Conservation (phyloP, 257 asterid genomes). For the Jacaranda mimosifolia region DNA sequence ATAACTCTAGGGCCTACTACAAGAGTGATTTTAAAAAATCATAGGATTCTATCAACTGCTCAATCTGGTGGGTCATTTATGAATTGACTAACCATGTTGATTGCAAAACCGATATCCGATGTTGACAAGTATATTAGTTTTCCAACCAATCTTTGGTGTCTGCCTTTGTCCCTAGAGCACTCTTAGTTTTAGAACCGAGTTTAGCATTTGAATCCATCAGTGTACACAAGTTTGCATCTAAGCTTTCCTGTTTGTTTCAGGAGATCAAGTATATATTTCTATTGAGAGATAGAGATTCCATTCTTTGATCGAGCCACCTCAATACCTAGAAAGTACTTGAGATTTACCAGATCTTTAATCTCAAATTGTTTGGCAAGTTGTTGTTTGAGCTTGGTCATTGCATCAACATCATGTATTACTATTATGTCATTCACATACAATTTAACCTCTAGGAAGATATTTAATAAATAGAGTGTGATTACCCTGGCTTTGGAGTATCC, state of each 20-base stretch:
- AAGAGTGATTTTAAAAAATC: neutral
- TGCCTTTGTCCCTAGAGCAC: neutral
- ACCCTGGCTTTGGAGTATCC: too few relatives aligned
- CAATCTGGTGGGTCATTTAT: neutral
- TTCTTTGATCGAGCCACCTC: neutral
- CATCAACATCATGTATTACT: too few relatives aligned
- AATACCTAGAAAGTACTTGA: too few relatives aligned
- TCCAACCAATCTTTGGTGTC: neutral
- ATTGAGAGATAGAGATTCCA: neutral
- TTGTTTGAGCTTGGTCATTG: too few relatives aligned
- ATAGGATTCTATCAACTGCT: neutral
- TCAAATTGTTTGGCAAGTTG: too few relatives aligned
- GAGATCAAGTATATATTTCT: neutral
- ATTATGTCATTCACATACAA: too few relatives aligned
- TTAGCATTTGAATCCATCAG: neutral
- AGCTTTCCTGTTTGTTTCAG: neutral
- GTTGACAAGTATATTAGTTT: neutral
- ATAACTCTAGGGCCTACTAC: too few relatives aligned
- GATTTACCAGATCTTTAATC: too few relatives aligned
- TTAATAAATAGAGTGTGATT: too few relatives aligned
- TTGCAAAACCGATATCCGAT: neutral
- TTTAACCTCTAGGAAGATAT: too few relatives aligned
- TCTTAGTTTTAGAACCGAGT: neutral
- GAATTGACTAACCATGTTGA: neutral
- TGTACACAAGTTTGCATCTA: neutral